These are phyloP conservation scores for Waltergamsia citrina DNA, from an alignment of 2,329 filamentous ascomycete species.

Conservation along the genomic window DNA sequence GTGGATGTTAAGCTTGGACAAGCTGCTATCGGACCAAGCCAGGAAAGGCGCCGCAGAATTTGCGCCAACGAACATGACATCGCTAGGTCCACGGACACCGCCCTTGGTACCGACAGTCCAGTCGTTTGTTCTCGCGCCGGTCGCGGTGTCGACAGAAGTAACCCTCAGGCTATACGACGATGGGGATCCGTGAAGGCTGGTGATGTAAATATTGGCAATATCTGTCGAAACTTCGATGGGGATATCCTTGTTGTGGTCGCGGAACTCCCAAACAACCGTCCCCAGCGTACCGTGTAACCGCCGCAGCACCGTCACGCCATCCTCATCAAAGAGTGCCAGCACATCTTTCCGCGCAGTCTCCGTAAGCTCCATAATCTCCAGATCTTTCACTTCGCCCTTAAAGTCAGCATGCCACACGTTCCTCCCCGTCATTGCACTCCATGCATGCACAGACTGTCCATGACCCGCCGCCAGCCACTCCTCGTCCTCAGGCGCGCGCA, in stretches of 20 bases:
- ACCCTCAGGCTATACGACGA: conserved; percentile 71
- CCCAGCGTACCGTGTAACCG: conserved; percentile 67
- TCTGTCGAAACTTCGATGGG: conserved; percentile 70
- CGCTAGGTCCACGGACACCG: conserved; percentile 54
- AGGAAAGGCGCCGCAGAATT: conserved; percentile 68
- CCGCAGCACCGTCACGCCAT: conserved; percentile 49
- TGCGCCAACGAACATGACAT: conserved; percentile 66
- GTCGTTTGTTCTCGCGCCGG: conserved; percentile 64
- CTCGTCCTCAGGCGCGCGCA: conserved; percentile 71
- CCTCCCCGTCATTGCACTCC: conserved; percentile 76
- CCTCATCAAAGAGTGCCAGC: conserved; percentile 56
- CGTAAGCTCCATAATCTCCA: conserved; percentile 69
- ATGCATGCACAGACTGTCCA: conserved; percentile 62
- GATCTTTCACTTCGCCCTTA: conserved; percentile 48
- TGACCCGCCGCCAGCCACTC: conserved; percentile 67
- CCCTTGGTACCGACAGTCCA: conserved; percentile 63
- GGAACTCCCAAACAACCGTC: conserved; percentile 68
- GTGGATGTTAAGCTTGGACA: conserved; percentile 59
- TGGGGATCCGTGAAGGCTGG: conserved; percentile 62
- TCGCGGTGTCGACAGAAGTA: conserved; percentile 60
- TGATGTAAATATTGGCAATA: conserved; percentile 62
- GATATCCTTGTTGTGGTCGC: conserved; percentile 56
- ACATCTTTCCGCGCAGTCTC: conserved; percentile 59
- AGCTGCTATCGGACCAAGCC: conserved; percentile 60
- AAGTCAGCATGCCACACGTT: conserved; percentile 65